A percentile compares a stretch with the other conserved stretches of the same genome.
Conservation (phyloP, 441 rosid species). For the Omphalea diandra region DNA sequence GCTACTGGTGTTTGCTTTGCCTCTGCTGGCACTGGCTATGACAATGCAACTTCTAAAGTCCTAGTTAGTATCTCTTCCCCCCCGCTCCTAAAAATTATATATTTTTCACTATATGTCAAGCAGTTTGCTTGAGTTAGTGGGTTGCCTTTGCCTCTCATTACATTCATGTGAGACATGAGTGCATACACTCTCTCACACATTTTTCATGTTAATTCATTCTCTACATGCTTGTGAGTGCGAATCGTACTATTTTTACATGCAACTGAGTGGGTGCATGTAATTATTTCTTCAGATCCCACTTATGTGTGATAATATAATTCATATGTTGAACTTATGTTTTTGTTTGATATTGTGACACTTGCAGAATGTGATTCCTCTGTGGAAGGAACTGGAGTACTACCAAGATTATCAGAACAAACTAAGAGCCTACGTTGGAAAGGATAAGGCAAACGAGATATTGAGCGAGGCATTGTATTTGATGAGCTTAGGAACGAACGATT, state of each 20-base stretch:
- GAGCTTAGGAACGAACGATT: slow-evolving; percentile 73
- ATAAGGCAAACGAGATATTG: slow-evolving; percentile 35
- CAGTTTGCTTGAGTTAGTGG: too few species aligned
- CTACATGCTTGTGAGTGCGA: too few species aligned
- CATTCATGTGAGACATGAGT: too few species aligned
- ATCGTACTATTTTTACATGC: too few species aligned
- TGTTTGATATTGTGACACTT: not conserved
- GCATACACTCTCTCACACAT: too few species aligned
- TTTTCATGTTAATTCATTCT: too few species aligned
- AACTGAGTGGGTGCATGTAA: too few species aligned
- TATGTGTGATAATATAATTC: not conserved
- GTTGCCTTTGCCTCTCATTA: too few species aligned
- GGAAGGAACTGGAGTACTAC: slow-evolving; percentile 57
- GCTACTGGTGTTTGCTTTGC: slow-evolving; percentile 74
- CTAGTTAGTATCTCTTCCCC: slow-evolving; percentile 54
- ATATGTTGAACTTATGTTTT: not conserved
- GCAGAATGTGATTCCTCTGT: slow-evolving; percentile 66
- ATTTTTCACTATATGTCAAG: not conserved
- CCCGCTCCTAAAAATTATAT: too few species aligned
- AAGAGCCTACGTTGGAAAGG: slow-evolving; percentile 39
- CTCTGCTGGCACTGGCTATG: slow-evolving; percentile 79
- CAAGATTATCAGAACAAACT: slow-evolving; percentile 49
- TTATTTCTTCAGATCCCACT: not conserved
- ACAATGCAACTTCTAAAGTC: slow-evolving; percentile 55
- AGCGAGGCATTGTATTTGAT: slow-evolving; percentile 46